These are phyloP conservation scores for Viola odorata DNA, from an alignment of 345 rosid species.

Conservation along the genomic window DNA sequence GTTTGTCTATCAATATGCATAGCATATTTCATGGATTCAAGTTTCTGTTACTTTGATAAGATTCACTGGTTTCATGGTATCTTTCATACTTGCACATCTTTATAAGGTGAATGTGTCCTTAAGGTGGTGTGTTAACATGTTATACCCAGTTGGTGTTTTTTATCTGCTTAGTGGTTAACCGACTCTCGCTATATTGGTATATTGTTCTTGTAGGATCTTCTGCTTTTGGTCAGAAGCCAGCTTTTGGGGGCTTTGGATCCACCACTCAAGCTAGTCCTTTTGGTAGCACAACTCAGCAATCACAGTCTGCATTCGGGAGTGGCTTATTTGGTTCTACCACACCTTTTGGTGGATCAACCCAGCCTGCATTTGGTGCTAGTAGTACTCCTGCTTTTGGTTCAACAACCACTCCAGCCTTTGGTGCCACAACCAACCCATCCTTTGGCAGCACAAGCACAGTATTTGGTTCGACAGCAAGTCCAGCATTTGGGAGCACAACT, in stretches of 20 bases:
- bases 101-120: no score
- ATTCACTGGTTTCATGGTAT: no score
- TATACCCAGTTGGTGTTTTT: background rate
- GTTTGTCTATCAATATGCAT: no score
- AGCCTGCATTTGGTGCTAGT: slow-evolving; percentile 31
- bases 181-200: no score
- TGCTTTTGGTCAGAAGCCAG: slow-evolving; percentile 68
- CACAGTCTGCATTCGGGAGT: slow-evolving; percentile 71
- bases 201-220: slow-evolving; percentile 42
- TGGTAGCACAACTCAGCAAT: slow-evolving; percentile 55
- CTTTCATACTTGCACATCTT: no score
- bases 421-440: slow-evolving; percentile 41
- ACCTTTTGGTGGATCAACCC: slow-evolving; percentile 60
- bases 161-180: no score
- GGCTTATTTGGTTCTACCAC: slow-evolving; percentile 52
- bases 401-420: slow-evolving; percentile 42
- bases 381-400: slow-evolving; percentile 18
- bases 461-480: slow-evolving; percentile 38
- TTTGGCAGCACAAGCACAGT: slow-evolving; percentile 46
- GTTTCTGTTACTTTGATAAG: no score
- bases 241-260: slow-evolving; percentile 74
- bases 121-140: background rate
- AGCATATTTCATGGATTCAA: no score
- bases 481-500: slow-evolving; percentile 41
- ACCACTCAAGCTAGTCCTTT: slow-evolving; percentile 55